These are phyloP conservation scores for Tulasnella calospora DNA, from an alignment of 768 basidiomycete genomes.

Conservation along the genomic window DNA sequence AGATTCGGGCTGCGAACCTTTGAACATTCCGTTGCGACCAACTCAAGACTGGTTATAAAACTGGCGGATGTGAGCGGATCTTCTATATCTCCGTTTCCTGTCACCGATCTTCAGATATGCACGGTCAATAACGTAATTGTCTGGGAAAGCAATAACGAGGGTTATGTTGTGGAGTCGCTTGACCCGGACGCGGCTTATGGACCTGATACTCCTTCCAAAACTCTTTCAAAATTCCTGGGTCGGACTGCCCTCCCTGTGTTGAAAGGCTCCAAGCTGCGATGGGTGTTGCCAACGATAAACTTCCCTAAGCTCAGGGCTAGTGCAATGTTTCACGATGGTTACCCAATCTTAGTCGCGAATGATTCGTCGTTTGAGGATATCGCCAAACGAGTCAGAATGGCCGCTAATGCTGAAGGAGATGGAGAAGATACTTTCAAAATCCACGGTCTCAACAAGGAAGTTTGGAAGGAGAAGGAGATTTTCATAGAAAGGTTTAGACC, in stretches of 20 bases:
- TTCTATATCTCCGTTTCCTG: constrained; percentile 35
- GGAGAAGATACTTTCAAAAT: constrained; percentile 32
- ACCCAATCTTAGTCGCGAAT: too few species aligned
- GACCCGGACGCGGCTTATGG: neutral
- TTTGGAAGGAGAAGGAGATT: constrained; percentile 49
- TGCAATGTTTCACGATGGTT: constrained; percentile 53
- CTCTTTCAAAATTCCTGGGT: constrained; percentile 58
- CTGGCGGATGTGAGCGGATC: too few species aligned
- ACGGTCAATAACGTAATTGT: constrained; percentile 55
- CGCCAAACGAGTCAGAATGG: too few species aligned
- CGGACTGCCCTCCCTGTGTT: constrained; percentile 57
- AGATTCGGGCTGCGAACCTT: constrained; percentile 52
- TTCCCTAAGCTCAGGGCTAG: constrained; percentile 55
- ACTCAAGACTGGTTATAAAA: constrained; percentile 43
- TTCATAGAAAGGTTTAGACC: too few species aligned
- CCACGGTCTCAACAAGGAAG: constrained; percentile 14
- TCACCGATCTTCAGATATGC: neutral
- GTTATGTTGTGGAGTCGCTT: constrained; percentile 55
- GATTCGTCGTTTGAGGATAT: too few species aligned
- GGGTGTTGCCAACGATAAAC: constrained; percentile 46
- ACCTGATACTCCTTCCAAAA: constrained; percentile 39
- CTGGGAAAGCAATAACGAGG: constrained; percentile 52
- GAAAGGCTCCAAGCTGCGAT: constrained; percentile 58
- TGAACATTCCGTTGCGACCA: constrained; percentile 57
- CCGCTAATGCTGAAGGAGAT: too few species aligned